Percentiles rank a stretch among this genome's conserved stretches.
phyloP scores from a whole-genome alignment of 257 asterid genomes.

The Solanum medicagineum region DNA sequence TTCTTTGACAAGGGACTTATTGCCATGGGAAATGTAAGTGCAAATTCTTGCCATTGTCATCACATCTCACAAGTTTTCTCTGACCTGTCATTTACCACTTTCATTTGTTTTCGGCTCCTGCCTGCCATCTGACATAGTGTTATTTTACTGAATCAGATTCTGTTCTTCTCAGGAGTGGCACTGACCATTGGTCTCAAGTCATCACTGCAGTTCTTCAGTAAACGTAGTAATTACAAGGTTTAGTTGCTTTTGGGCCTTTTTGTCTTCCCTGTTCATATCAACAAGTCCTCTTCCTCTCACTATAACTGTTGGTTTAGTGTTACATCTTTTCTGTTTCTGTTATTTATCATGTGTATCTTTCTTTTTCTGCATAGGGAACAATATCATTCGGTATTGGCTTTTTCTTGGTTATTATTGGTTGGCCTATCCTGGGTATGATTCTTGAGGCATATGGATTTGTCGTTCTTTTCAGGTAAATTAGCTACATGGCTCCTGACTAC shows the following conservation, averaged over 20 bases:
- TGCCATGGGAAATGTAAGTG: slow-evolving; percentile 93
- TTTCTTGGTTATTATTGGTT: slow-evolving; percentile 76
- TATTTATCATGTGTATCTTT: neutral
- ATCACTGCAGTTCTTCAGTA: slow-evolving; percentile 81
- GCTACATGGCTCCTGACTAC: neutral
- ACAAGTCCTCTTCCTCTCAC: neutral
- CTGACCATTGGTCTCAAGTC: slow-evolving; percentile 85
- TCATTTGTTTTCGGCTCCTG: neutral
- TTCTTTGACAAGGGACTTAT: slow-evolving; percentile 90
- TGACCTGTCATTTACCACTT: neutral
- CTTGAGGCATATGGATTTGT: slow-evolving; percentile 89
- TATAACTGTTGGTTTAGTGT: neutral
- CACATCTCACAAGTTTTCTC: neutral
- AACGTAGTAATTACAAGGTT: slow-evolving; percentile 83
- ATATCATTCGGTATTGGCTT: slow-evolving; percentile 70
- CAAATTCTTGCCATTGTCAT: neutral
- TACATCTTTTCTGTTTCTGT: neutral
- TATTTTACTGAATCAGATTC: slow-evolving; percentile 50
- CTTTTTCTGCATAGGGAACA: slow-evolving; percentile 46
- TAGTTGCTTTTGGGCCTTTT: neutral
- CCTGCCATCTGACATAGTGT: neutral
- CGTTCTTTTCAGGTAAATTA: slow-evolving; percentile 75
- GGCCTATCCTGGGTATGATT: slow-evolving; percentile 94
- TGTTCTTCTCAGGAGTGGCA: slow-evolving; percentile 86
- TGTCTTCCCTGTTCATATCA: neutral